Conservation (phyloP, 1,284 basidiomycete genomes). For the Trichosporon asahii region DNA sequence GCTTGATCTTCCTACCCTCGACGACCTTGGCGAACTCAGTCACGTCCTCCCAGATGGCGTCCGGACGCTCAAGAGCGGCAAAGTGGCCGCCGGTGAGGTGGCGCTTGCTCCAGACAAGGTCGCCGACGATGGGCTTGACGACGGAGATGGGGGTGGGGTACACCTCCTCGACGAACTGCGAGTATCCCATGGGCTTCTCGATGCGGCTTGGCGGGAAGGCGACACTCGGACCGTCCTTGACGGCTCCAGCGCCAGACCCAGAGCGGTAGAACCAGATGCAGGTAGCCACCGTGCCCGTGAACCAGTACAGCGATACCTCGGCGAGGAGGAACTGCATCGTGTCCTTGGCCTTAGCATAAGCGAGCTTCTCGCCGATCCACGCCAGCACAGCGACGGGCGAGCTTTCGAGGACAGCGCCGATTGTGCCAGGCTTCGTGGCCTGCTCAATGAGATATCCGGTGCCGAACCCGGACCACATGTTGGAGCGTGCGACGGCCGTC, state of each 20-base stretch:
- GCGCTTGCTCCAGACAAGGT: conserved; percentile 44
- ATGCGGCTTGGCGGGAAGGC: conserved; percentile 22
- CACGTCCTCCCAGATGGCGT: conserved; percentile 45
- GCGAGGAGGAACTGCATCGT: conserved; percentile 38
- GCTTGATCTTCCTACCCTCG: conserved; percentile 1
- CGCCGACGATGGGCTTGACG: conserved; percentile 40
- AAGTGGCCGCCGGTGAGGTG: conserved; percentile 52
- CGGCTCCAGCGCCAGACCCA: conserved; percentile 22
- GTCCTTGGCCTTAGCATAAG: conserved; percentile 13
- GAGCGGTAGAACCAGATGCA: conserved; percentile 54
- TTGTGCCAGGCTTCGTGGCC: conserved; percentile 51
- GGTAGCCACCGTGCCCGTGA: conserved; percentile 49
- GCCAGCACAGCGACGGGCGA: conserved; percentile 51
- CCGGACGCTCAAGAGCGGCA: conserved; percentile 53
- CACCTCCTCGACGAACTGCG: conserved; percentile 50
- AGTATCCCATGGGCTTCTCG: conserved; percentile 50
- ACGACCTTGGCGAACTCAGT: conserved; percentile 39
- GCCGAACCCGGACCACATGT: conserved; percentile 19
- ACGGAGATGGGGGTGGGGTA: conserved; percentile 45
- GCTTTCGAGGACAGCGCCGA: conserved; percentile 46
- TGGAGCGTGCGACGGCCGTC: conserved; percentile 15
- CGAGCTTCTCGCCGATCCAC: conserved; percentile 53
- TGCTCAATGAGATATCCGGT: conserved; percentile 28
- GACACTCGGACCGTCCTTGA: conserved; percentile 15
- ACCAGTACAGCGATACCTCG: conserved; percentile 51